Evolutionary conservation across 257 asterid species (phyloP).

Genomic region (Fraxinus excelsior): DNA sequence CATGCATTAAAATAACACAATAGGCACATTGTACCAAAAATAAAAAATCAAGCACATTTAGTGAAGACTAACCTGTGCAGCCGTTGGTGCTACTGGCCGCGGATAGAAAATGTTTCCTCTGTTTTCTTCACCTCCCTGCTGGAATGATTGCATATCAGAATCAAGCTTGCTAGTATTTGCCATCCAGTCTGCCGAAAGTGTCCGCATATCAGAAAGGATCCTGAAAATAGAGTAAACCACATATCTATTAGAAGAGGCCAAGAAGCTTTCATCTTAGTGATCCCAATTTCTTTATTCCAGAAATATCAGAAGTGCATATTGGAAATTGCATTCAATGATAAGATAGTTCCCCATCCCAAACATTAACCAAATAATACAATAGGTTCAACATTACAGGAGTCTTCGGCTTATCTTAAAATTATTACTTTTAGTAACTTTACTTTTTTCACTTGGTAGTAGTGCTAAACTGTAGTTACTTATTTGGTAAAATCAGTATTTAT

Average conservation of each 20-base stretch:
- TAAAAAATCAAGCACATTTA: constrained; percentile 1
- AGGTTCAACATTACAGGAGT: background rate
- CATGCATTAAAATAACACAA: background rate
- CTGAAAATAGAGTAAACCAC: constrained; percentile 50
- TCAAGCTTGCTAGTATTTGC: constrained; percentile 91
- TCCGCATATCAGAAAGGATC: constrained; percentile 98
- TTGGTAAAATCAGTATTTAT: background rate
- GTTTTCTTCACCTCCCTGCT: constrained; percentile 86
- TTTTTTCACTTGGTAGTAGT: background rate
- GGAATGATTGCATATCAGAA: constrained; percentile 71
- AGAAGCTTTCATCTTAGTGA: background rate
- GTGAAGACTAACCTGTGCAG: constrained; percentile 80
- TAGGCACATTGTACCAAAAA: background rate
- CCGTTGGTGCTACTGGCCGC: constrained; percentile 94
- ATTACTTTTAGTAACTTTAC: background rate
- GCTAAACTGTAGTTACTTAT: background rate
- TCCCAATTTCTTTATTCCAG: constrained; percentile 1
- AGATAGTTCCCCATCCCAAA: background rate
- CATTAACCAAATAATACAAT: background rate
- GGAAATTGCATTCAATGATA: background rate
- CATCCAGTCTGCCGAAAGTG: constrained; percentile 99
- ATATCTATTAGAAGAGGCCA: background rate
- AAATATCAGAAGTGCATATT: background rate
- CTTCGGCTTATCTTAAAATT: background rate
- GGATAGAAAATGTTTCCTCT: constrained; percentile 81